These are phyloP conservation scores for Spergularia bocconei DNA, from an alignment of 148 eudicot genomes.

Conservation along the genomic window DNA sequence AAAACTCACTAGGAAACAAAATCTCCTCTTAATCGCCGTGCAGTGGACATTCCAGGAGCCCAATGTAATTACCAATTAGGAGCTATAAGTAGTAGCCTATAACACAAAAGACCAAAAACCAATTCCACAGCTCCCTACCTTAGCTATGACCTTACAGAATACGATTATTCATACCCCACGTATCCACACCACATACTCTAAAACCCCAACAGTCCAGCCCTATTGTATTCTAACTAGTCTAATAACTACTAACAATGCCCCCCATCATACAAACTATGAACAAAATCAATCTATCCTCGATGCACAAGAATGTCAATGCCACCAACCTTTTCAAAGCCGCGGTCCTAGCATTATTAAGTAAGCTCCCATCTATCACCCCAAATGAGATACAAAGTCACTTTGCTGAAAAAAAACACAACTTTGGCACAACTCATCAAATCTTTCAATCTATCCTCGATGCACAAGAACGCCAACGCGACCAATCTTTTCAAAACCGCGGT, in stretches of 20 bases:
- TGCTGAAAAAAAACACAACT: no score
- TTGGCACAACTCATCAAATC: no score
- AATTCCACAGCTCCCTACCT: background rate
- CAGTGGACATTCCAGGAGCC: background rate
- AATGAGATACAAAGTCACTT: no score
- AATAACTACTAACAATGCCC: background rate
- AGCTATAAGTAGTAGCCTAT: no score
- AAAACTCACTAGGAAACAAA: background rate
- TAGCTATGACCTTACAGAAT: background rate
- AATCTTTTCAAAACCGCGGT: background rate
- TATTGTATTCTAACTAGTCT: background rate
- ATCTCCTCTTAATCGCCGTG: background rate
- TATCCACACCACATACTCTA: background rate
- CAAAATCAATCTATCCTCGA: background rate
- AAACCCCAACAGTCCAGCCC: background rate
- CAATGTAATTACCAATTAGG: background rate
- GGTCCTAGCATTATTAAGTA: background rate
- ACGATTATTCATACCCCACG: background rate
- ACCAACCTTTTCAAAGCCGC: background rate
- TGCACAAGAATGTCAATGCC: background rate
- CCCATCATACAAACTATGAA: background rate
- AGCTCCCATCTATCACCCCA: no score
- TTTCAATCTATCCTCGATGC: background rate
- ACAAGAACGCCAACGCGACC: background rate
- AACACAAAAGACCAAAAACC: background rate